Evolutionary conservation across 2,329 filamentous ascomycete genomes (phyloP).

Genomic region (Leptographium lundbergii): DNA sequence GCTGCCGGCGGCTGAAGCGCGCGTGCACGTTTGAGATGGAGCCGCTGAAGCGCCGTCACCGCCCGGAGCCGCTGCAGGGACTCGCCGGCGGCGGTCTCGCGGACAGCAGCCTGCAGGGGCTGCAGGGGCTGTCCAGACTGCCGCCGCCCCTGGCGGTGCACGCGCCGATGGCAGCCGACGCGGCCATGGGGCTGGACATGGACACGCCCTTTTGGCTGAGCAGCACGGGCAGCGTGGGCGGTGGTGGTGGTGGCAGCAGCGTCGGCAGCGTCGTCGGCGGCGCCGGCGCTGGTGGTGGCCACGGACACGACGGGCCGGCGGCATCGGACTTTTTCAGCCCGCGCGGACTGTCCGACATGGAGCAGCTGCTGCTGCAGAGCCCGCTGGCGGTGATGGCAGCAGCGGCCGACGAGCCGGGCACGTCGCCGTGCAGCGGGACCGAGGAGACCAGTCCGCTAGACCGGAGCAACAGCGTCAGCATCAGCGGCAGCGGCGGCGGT

Average conservation of each 20-base stretch:
- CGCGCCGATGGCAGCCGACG: background rate
- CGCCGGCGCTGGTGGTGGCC: too few relatives aligned
- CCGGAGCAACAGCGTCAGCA: background rate
- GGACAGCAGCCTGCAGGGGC: background rate
- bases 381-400: background rate
- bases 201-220: conserved; percentile 1
- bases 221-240: background rate
- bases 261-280: background rate
- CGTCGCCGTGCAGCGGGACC: background rate
- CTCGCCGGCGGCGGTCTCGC: background rate
- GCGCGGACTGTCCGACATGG: background rate
- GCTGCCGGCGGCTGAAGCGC: conserved; percentile 10
- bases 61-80: background rate
- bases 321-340: background rate
- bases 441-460: background rate
- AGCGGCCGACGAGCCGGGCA: background rate
- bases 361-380: conserved; percentile 2
- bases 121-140: background rate
- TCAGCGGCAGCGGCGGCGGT: background rate
- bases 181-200: background rate
- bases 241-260: background rate
- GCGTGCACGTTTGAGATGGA: conserved; percentile 11
- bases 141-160: too few relatives aligned
- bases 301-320: too few relatives aligned
- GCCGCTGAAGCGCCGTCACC: conserved; percentile 8